Conservation (phyloP, 441 rosid species). For the Populus hybrid region DNA sequence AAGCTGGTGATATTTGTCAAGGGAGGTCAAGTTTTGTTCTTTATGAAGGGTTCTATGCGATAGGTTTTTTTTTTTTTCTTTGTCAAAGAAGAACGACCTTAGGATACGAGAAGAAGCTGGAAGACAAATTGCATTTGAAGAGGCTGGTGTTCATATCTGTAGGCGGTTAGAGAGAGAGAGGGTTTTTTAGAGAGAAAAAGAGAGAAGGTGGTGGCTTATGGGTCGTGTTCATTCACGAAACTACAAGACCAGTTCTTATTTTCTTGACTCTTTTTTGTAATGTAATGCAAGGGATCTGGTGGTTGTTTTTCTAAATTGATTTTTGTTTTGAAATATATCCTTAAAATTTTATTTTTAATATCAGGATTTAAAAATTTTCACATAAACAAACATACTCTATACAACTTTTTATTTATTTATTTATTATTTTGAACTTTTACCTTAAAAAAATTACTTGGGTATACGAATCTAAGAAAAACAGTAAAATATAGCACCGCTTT, state of each 20-base stretch:
- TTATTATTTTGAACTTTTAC: background rate
- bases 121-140: constrained; percentile 5
- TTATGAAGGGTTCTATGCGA: background rate
- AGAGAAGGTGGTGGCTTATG: background rate
- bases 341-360: background rate
- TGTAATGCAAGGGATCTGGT: constrained; percentile 14
- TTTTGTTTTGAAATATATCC: too few species aligned
- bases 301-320: constrained; percentile 3
- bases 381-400: too few species aligned
- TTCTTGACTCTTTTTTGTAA: background rate
- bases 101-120: constrained; percentile 17
- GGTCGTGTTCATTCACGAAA: constrained; percentile 37
- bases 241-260: constrained; percentile 16
- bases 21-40: background rate
- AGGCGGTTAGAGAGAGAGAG: constrained; percentile 14
- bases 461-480: too few species aligned
- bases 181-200: background rate
- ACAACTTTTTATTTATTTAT: background rate
- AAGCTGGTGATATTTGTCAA: background rate
- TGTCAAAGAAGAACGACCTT: constrained; percentile 23
- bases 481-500: too few species aligned
- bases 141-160: constrained; percentile 21
- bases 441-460: background rate
- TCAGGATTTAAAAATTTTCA: background rate
- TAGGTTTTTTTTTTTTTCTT: background rate